Conservation (phyloP, 2,329 filamentous ascomycete species). For the Trichophyton equinum region DNA sequence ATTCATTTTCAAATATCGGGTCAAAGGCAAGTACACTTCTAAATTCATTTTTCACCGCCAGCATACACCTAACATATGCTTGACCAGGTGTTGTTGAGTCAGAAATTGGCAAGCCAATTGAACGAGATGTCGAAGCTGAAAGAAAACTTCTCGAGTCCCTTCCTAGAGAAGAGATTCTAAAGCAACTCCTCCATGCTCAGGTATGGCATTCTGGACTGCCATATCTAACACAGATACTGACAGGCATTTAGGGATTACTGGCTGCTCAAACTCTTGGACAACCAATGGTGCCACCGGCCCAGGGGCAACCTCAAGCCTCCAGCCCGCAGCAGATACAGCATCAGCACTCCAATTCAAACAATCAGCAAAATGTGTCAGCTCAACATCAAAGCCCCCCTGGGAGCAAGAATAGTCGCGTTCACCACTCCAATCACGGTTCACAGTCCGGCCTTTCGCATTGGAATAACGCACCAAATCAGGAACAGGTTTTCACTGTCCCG, state of each 20-base stretch:
- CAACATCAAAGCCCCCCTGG: background rate
- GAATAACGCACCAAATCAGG: background rate
- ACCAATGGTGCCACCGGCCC: background rate
- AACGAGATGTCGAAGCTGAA: constrained; percentile 14
- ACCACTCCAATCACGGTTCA: background rate
- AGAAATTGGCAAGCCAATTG: constrained; percentile 11
- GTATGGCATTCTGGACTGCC: constrained; percentile 1
- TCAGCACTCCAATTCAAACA: background rate
- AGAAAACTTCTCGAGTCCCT: constrained; percentile 14
- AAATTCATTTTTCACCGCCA: background rate
- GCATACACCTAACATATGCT: background rate
- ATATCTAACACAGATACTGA: background rate
- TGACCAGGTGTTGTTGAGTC: constrained; percentile 13
- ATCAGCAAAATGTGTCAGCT: background rate
- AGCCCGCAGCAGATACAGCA: background rate
- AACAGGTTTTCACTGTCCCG: background rate
- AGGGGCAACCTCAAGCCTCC: background rate
- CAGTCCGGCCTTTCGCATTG: background rate
- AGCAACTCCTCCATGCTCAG: constrained; percentile 15
- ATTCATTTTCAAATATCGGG: constrained; percentile 24
- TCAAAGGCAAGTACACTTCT: constrained; percentile 7
- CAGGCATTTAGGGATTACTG: background rate
- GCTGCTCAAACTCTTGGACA: background rate
- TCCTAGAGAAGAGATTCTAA: constrained; percentile 13
- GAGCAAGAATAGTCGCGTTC: background rate